Evolutionary conservation across 306 rosid genomes (phyloP).

Genomic region (Calophaca sinica): DNA sequence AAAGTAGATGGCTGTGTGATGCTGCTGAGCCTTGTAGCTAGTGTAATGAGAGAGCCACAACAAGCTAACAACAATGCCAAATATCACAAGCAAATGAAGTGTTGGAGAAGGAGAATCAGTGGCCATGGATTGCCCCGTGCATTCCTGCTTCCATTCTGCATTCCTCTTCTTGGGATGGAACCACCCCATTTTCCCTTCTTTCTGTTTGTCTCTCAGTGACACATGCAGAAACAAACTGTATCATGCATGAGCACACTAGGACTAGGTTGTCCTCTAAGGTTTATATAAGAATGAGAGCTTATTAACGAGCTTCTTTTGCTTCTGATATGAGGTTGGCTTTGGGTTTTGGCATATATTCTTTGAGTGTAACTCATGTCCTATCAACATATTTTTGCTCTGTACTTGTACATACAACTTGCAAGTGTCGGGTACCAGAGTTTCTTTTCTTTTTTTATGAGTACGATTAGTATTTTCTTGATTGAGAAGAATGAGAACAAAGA

Average conservation of each 20-base stretch:
- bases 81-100: constrained; percentile 67
- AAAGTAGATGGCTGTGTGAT: constrained; percentile 46
- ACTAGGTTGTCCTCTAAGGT: not conserved
- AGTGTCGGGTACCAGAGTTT: constrained; percentile 36
- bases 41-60: constrained; percentile 66
- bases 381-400: constrained; percentile 46
- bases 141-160: constrained; percentile 71
- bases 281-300: constrained; percentile 41
- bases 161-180: constrained; percentile 67
- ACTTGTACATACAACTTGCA: constrained; percentile 52
- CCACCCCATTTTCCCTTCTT: constrained; percentile 64
- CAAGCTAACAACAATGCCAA: constrained; percentile 72
- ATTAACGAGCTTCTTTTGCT: constrained; percentile 44
- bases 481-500: constrained; percentile 31
- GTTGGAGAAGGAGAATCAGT: constrained; percentile 68
- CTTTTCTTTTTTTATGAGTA: constrained; percentile 1
- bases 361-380: constrained; percentile 61
- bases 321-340: constrained; percentile 45
- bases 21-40: constrained; percentile 51
- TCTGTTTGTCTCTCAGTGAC: constrained; percentile 17
- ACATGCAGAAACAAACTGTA: constrained; percentile 5
- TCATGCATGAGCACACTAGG: constrained; percentile 7
- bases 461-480: constrained; percentile 44
- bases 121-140: constrained; percentile 57
- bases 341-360: constrained; percentile 83